A percentile compares a stretch with the other conserved stretches of the same genome.
Conservation (phyloP, 2,329 filamentous ascomycete species). For the Xylogone sp. region DNA sequence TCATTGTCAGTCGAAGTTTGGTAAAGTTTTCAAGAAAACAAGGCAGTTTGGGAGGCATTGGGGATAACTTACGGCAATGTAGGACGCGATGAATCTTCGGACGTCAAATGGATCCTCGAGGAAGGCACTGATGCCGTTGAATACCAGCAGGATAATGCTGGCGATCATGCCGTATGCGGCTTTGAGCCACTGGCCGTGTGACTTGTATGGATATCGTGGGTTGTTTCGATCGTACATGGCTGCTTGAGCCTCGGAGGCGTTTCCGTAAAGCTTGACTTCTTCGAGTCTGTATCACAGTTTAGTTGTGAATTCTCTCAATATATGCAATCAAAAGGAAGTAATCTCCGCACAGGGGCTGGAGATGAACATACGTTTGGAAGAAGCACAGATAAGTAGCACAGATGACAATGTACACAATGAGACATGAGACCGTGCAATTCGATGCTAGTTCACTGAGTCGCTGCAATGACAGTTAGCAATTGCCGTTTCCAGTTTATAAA, state of each 20-base stretch:
- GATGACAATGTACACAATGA: conserved; percentile 37
- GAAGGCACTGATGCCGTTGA: conserved; percentile 32
- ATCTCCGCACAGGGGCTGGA: conserved; percentile 1
- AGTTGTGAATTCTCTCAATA: too few relatives aligned
- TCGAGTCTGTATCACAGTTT: conserved; percentile 28
- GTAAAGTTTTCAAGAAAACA: background rate
- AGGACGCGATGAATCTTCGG: conserved; percentile 34
- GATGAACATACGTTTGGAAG: conserved; percentile 29
- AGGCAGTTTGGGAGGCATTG: background rate
- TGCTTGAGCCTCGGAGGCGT: conserved; percentile 33
- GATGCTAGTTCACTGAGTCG: conserved; percentile 33
- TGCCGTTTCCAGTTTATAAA: background rate
- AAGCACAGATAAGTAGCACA: conserved; percentile 37
- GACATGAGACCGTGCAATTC: conserved; percentile 34
- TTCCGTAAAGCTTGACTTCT: conserved; percentile 34
- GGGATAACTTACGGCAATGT: conserved; percentile 32
- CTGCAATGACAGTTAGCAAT: conserved; percentile 19
- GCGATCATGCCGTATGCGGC: conserved; percentile 31
- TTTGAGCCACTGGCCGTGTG: conserved; percentile 36
- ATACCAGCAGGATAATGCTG: conserved; percentile 30
- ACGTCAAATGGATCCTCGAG: conserved; percentile 31
- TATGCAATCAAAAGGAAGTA: too few relatives aligned
- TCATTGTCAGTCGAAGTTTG: background rate
- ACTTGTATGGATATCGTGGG: conserved; percentile 34
- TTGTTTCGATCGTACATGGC: conserved; percentile 32